Conservation (phyloP, 2,329 filamentous ascomycete genomes). For the Aspergillus pseudoviridinutans region DNA sequence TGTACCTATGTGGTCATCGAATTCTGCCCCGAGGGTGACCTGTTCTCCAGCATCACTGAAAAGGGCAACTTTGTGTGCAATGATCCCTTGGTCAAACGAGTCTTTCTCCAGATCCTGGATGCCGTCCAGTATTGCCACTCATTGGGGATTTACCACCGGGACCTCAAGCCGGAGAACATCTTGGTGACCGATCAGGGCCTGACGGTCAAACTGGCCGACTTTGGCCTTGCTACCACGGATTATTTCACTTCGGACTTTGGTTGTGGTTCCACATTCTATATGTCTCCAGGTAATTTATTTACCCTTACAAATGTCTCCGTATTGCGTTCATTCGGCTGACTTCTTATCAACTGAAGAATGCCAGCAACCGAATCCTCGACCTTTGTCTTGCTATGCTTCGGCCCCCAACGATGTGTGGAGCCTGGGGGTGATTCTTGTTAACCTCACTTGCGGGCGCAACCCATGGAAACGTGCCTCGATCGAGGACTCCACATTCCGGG, state of each 20-base stretch:
- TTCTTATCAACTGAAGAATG: constrained; percentile 64
- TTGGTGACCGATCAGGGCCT: constrained; percentile 82
- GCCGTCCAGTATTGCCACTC: constrained; percentile 94
- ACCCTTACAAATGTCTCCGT: background rate
- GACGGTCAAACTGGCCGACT: constrained; percentile 94
- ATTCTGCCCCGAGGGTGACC: constrained; percentile 92
- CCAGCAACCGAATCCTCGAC: constrained; percentile 69
- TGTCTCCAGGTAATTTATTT: constrained; percentile 82
- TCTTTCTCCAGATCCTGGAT: constrained; percentile 93
- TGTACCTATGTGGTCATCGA: constrained; percentile 96
- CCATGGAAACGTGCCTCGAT: constrained; percentile 95
- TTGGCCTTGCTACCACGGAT: constrained; percentile 87
- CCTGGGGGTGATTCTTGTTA: constrained; percentile 95
- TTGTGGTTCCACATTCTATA: constrained; percentile 98
- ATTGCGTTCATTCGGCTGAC: constrained; percentile 4
- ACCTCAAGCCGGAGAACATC: constrained; percentile 98
- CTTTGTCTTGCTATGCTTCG: constrained; percentile 75
- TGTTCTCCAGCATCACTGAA: constrained; percentile 97
- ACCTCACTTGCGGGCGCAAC: constrained; percentile 95
- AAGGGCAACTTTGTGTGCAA: constrained; percentile 89
- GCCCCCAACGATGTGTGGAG: constrained; percentile 97
- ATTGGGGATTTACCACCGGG: constrained; percentile 91
- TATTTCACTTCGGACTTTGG: constrained; percentile 87
- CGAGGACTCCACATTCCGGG: constrained; percentile 92
- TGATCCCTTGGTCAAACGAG: constrained; percentile 78